Percentiles rank a stretch among this genome's conserved stretches.
phyloP scores from a whole-genome alignment of 2,329 filamentous ascomycete species.

The Cercospora sp. region DNA sequence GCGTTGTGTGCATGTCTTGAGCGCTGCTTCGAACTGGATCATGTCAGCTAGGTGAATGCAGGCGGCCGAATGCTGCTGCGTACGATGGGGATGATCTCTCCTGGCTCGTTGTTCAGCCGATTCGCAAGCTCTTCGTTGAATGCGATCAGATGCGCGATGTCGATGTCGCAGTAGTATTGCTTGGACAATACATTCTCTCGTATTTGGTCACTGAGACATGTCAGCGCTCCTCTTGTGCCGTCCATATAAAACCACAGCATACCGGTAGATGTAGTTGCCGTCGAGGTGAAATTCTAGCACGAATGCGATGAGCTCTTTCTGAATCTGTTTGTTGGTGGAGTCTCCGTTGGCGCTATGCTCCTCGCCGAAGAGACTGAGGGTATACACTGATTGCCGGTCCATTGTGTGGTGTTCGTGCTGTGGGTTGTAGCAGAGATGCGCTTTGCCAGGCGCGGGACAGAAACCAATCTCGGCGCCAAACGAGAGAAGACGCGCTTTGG shows the following conservation, averaged over 20 bases:
- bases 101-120: conserved; percentile 82
- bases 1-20: conserved; percentile 87
- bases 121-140: conserved; percentile 96
- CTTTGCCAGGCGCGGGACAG: background rate
- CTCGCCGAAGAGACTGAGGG: conserved; percentile 71
- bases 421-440: conserved; percentile 3
- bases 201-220: conserved; percentile 74
- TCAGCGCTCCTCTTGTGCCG: conserved; percentile 35
- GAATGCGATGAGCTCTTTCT: conserved; percentile 82
- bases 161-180: conserved; percentile 93
- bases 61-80: conserved; percentile 29
- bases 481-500: conserved; percentile 13
- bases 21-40: conserved; percentile 78
- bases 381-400: conserved; percentile 87
- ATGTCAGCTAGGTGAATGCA: conserved; percentile 28
- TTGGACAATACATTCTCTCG: conserved; percentile 92
- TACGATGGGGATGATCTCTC: conserved; percentile 88
- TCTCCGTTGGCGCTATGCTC: conserved; percentile 33
- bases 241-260: conserved; percentile 26
- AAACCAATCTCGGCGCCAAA: background rate
- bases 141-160: conserved; percentile 91
- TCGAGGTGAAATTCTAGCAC: conserved; percentile 92
- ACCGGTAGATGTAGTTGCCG: conserved; percentile 94
- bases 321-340: conserved; percentile 56
- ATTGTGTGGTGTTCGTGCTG: conserved; percentile 49